Percentiles rank a stretch among this genome's conserved stretches.
Evolutionary conservation across 139 green algal genomes (phyloP).

Genomic region (Marvania coccoides): DNA sequence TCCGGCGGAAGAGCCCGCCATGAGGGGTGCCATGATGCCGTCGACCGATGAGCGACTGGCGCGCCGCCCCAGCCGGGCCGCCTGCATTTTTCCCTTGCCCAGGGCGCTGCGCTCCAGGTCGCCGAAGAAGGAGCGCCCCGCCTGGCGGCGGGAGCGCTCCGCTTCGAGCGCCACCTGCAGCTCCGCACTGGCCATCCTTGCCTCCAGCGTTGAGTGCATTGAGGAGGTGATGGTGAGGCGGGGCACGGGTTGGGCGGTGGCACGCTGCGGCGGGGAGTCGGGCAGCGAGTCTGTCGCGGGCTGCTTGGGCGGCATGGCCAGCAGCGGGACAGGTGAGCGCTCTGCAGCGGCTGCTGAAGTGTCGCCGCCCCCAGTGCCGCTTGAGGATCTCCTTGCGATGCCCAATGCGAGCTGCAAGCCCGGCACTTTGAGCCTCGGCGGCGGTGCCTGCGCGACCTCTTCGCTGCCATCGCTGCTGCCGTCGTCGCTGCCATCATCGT

Average conservation of each 20-base stretch:
- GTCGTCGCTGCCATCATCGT: background rate
- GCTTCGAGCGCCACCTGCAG: slow-evolving; percentile 17
- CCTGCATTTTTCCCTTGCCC: slow-evolving; percentile 38
- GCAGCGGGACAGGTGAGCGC: background rate
- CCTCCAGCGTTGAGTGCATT: slow-evolving; percentile 17
- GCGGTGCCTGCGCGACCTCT: too few relatives aligned
- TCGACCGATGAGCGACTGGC: background rate
- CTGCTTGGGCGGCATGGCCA: background rate
- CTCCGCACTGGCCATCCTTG: slow-evolving; percentile 12
- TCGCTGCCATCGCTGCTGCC: background rate
- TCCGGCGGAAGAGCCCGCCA: background rate
- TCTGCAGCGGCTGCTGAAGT: background rate
- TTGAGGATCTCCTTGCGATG: too few relatives aligned
- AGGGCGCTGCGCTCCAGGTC: slow-evolving; percentile 21
- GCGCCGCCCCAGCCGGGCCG: background rate
- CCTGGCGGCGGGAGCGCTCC: background rate
- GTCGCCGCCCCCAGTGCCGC: background rate
- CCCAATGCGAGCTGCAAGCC: too few relatives aligned
- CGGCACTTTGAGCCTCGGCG: too few relatives aligned
- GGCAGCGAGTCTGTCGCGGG: background rate
- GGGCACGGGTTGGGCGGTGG: background rate
- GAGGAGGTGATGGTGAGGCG: slow-evolving; percentile 4
- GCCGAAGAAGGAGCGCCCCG: slow-evolving; percentile 8
- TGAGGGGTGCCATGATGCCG: background rate
- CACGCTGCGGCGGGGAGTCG: background rate